phyloP scores from a whole-genome alignment of 164 flowering plant genomes.

The Vitis amurensis region DNA sequence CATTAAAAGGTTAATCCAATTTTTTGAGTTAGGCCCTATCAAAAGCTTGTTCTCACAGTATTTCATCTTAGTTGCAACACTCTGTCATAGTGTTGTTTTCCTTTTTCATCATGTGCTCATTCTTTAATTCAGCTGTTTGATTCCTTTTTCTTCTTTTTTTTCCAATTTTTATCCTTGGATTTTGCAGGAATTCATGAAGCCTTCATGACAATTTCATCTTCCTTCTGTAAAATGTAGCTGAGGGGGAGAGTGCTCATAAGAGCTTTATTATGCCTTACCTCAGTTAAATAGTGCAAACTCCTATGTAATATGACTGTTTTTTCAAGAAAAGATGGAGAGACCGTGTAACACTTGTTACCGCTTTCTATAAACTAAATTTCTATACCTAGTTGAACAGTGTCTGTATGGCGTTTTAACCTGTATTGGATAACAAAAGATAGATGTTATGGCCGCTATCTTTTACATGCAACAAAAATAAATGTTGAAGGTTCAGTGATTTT shows the following conservation, averaged over 20 bases:
- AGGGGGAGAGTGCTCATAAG: neutral
- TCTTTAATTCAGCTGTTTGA: neutral
- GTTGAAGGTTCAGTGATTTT: neutral
- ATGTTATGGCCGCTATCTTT: neutral
- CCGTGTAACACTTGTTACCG: neutral
- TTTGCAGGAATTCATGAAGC: constrained; percentile 24
- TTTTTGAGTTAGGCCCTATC: too few relatives aligned
- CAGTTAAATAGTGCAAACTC: neutral
- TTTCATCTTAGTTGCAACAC: too few relatives aligned
- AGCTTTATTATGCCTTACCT: neutral
- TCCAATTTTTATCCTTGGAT: neutral
- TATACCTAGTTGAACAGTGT: neutral
- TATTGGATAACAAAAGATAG: neutral
- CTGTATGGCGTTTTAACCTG: too few relatives aligned
- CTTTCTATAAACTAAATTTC: neutral
- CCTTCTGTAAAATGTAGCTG: constrained; percentile 10
- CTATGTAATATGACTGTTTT: neutral
- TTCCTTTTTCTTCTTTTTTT: neutral
- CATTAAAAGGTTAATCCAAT: too few relatives aligned
- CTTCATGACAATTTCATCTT: neutral
- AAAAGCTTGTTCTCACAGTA: too few relatives aligned
- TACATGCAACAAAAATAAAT: neutral
- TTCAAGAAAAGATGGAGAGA: neutral
- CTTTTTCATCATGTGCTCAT: too few relatives aligned
- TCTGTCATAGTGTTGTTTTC: too few relatives aligned